Evolutionary conservation across 192 early-diverging fungal genomes (phyloP), one percentile per base, ranked within the genome.

Genomic region (Mortierella alpina): DNA sequence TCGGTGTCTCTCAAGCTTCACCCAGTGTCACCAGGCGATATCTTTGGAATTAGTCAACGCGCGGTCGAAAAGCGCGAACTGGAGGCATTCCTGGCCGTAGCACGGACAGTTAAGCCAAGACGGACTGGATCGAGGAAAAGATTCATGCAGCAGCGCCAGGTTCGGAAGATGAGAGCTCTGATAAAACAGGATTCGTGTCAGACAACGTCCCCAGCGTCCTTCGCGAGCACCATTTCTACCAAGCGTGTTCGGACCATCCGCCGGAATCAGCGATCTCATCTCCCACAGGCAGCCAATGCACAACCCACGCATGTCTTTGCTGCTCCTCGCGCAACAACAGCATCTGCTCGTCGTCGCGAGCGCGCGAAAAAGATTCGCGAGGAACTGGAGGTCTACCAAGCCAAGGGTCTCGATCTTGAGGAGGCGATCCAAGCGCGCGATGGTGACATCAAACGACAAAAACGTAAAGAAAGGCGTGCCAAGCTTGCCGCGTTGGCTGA

Each of bases 31-130:
- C 76, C 76, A 23, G 76, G 76, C 1, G 76, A 79, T 40, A 79
- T 79, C 67, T 79, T 79, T 79, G 76, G 76, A 12, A 79, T 79
- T 53, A 79, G 76, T 63, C 76, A 70, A 42, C 76, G 68, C 44
- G 76, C 76, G 18, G 68, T 79, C 15, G 76, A 79, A 39, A 66
- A 66, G 23, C 63, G 63, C 12, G 76, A 79, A 17, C 56, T 79
- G 3, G 63, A 79, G 39, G 64, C 55, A 5, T 79, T 72, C 46
- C 48, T 79, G 64, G 68, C 76, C 0, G 76, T 72, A 14, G 69
- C 64, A n/a, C 50, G 69, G 10, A 79, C 64, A 15, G 53, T 60
- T 8, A 72, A 61, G 42, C 57, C 31, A 55, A 57, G 58, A 20
- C 65, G 55, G 46, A 51, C 58, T 8, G 44, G 18, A 5, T 42